These are phyloP conservation scores for Ceratobasidium sp. DNA, from an alignment of 1,284 basidiomycete genomes.

Conservation along the genomic window DNA sequence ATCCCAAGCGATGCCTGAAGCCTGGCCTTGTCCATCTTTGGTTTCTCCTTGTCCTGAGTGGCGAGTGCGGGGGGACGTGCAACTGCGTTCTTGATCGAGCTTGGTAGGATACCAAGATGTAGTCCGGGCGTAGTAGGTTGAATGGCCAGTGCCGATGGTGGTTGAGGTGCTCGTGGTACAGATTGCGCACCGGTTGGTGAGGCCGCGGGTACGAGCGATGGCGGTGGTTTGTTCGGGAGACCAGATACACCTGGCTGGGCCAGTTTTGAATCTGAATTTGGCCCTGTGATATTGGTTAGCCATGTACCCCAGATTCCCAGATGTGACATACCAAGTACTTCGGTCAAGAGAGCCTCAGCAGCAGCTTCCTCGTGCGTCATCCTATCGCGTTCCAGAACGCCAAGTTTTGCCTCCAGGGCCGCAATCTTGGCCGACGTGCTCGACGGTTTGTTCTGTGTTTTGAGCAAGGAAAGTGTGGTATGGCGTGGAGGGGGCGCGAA, in stretches of 20 bases:
- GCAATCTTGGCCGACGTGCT: constrained; percentile 92
- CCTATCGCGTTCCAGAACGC: constrained; percentile 65
- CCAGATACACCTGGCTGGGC: background rate
- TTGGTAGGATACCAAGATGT: constrained; percentile 17
- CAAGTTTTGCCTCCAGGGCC: constrained; percentile 92
- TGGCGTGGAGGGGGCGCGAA: constrained; percentile 66
- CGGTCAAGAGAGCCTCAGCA: constrained; percentile 10
- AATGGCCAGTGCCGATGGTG: background rate
- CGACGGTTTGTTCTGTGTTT: constrained; percentile 64
- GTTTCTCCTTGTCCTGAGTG: constrained; percentile 23
- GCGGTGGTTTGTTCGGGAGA: constrained; percentile 36
- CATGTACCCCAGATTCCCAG: background rate
- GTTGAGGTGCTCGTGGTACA: background rate
- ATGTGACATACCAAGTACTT: constrained; percentile 14
- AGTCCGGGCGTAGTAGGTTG: constrained; percentile 7
- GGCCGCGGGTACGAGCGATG: constrained; percentile 28
- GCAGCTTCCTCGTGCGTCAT: constrained; percentile 21
- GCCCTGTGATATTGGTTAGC: background rate
- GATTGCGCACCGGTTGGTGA: constrained; percentile 19
- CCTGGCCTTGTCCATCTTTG: constrained; percentile 19
- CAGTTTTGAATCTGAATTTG: constrained; percentile 12
- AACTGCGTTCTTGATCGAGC: constrained; percentile 15
- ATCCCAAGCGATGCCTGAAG: constrained; percentile 30
- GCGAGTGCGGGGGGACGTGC: constrained; percentile 24
- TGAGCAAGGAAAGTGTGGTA: constrained; percentile 87